Evolutionary conservation across 257 asterid species (phyloP), one percentile per base, ranked within the genome.

Genomic region (Scutellaria barbata): DNA sequence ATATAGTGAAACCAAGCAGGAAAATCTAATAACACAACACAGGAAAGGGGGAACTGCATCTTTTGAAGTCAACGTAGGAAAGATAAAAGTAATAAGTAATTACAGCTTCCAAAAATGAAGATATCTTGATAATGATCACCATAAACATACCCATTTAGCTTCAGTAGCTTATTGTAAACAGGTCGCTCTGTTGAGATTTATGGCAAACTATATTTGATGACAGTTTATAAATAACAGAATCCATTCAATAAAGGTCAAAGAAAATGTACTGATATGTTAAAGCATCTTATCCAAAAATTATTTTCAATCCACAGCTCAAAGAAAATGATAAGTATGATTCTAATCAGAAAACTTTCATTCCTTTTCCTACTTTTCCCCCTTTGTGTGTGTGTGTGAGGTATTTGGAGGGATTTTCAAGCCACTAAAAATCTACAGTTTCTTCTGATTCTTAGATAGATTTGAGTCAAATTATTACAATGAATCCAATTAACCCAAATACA

Each of bases 21-120:
- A 18, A 22, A 22, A 22, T 22, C 10, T 52, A 54, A 62, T 68
- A 40, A 33, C 58, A 69, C 73, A 55, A n/a, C 63, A 59, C 17
- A 37, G 37, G 68, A 9, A 18, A 48, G 8, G 37, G 16, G 63
- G 16, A 57, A 25, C 9, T 53, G 66, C 39, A 59, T 74, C 54
- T 55, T 22, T 22, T 50, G 37, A 40, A 50, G 30, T 20, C 16
- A 50, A 1, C 43, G 68, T 30, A 53, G 42, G 17, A 42, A 39
- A 53, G 2, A n/a, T 48, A 14, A 66, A 22, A 63, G 12, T 51
- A 35, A 41, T 1, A 40, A 41, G 43, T 50, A 47, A 48, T 8
- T 56, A 39, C 37, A 20, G 67, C 67, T 69, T 53, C 53, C 43
- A 42, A 25, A 59, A 60, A 60, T 45, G 46, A 37, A 62, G 59